Conservation (phyloP, 805 yeast species). For the Jamesozyma spencerorum region DNA sequence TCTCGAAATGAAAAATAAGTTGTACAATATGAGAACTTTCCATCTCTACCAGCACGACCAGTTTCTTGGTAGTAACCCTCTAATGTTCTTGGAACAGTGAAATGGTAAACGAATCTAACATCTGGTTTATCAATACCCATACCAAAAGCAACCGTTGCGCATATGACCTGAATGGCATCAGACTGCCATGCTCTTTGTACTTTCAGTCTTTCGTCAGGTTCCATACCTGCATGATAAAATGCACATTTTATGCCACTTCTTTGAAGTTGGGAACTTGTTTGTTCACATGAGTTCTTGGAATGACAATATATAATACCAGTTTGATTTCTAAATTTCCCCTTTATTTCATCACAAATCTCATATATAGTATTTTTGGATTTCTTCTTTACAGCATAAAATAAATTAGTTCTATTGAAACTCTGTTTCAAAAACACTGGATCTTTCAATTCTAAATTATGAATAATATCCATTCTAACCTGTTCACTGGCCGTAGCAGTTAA, state of each 20-base stretch:
- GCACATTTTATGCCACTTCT: constrained; percentile 57
- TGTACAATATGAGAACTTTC: constrained; percentile 69
- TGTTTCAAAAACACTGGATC: constrained; percentile 68
- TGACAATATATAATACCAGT: constrained; percentile 94
- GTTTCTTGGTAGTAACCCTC: constrained; percentile 98
- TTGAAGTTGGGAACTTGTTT: constrained; percentile 53
- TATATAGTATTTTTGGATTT: constrained; percentile 50
- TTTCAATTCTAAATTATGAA: constrained; percentile 61
- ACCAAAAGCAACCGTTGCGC: constrained; percentile 98
- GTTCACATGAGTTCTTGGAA: constrained; percentile 83
- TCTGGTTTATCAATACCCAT: constrained; percentile 99
- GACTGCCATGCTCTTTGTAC: constrained; percentile 81
- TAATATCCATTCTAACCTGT: constrained; percentile 77
- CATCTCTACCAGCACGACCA: constrained; percentile 98
- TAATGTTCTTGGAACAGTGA: constrained; percentile 77
- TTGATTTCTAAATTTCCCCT: constrained; percentile 40
- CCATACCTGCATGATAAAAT: constrained; percentile 91
- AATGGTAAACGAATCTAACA: constrained; percentile 85
- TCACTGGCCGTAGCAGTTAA: constrained; percentile 96
- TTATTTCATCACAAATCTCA: constrained; percentile 52
- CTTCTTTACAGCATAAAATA: constrained; percentile 65
- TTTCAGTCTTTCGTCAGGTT: constrained; percentile 56
- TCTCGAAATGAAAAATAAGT: constrained; percentile 77
- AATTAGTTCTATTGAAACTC: constrained; percentile 84
- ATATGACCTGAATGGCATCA: constrained; percentile 62